Base-by-base conservation (phyloP, 2,329 filamentous ascomycete species). In the Fusarium sp. region DNA sequence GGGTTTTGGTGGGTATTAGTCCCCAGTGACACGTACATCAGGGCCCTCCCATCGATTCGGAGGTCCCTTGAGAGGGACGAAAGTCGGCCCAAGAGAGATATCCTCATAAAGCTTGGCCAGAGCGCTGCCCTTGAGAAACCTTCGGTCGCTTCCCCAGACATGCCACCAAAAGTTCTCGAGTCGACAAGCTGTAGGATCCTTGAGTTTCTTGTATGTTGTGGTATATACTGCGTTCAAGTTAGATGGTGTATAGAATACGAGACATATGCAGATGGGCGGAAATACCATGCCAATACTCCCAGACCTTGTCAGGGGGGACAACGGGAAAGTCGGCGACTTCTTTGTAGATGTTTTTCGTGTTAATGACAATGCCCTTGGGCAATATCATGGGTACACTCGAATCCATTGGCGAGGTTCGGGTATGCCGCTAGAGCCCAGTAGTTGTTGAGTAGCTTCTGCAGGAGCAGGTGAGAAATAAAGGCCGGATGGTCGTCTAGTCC, bases 151-250 rank as follows among this genome's bases (percentile, higher is more conserved):
- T 36, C 90, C 89, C 86, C 89, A 89, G 63, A 92, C 88, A 77
- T 91, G 90, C 87, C 89, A 91, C 90, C 90, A 92, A 74, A 91
- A 91, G 76, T 91, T 90, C 78, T 92, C 90, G 22, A 91, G 82
- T 20, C 90, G 88, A 68, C 87, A 88, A 31, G 90, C 89, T 4
- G 89, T 91, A n/a, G 90, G 90, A 74, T 92, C 90, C 68, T 87
- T 85, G 35, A 91, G 85, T 74, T 86, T 86, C 76, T 88, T 88
- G 71, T 88, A 88, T 18, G 89, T 91, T 33, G 86, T 90, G 13
- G 90, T 90, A 75, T 91, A 92, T 6, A 90, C 90, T 91, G 50
- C 31, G 47, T 13, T 25, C 35, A 36, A 67, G 70, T 75, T 69
- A 74, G 63, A 57, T 6, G 13, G 60, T 54, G 59, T 70, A 59